phyloP scores from a whole-genome alignment of 2,329 filamentous ascomycete species.

The Nemania serpens region DNA sequence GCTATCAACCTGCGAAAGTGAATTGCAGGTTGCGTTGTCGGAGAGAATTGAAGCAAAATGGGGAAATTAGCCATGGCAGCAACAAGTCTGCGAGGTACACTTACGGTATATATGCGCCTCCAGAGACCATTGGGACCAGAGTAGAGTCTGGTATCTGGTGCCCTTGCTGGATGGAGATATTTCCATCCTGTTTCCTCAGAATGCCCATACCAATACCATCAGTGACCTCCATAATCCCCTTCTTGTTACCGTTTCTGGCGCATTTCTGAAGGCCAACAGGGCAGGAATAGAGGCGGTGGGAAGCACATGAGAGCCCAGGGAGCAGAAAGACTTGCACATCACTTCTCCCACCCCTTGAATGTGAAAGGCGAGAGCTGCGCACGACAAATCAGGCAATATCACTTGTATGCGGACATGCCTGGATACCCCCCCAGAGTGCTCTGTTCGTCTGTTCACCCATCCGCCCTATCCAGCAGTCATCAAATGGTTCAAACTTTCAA shows the following conservation, averaged over 20 bases:
- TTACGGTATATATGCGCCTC: conserved; percentile 28
- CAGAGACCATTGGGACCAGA: conserved; percentile 14
- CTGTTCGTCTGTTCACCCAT: conserved; percentile 17
- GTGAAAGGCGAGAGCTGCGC: conserved; percentile 18
- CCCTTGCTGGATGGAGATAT: conserved; percentile 16
- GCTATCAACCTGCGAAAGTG: conserved; percentile 30
- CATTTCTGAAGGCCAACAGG: conserved; percentile 6
- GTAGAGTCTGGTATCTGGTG: conserved; percentile 19
- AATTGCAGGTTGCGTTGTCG: conserved; percentile 28
- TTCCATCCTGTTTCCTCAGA: not conserved
- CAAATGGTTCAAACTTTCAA: conserved; percentile 18
- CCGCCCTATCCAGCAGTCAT: conserved; percentile 18
- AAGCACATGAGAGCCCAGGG: conserved; percentile 13
- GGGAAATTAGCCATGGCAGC: conserved; percentile 15
- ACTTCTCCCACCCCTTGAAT: conserved; percentile 19
- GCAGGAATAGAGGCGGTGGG: conserved; percentile 18
- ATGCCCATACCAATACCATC: conserved; percentile 24
- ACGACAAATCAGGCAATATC: conserved; percentile 17
- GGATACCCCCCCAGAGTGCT: conserved; percentile 2
- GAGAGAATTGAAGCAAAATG: conserved; percentile 18
- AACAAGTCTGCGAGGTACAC: conserved; percentile 20
- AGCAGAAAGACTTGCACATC: conserved; percentile 18
- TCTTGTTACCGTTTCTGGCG: conserved; percentile 17
- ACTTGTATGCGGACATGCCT: conserved; percentile 24
- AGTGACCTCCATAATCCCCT: conserved; percentile 23